Evolutionary conservation across 2,329 filamentous ascomycete genomes (phyloP), one percentile per base, ranked within the genome.

Genomic region (Fusarium sarcochroum): DNA sequence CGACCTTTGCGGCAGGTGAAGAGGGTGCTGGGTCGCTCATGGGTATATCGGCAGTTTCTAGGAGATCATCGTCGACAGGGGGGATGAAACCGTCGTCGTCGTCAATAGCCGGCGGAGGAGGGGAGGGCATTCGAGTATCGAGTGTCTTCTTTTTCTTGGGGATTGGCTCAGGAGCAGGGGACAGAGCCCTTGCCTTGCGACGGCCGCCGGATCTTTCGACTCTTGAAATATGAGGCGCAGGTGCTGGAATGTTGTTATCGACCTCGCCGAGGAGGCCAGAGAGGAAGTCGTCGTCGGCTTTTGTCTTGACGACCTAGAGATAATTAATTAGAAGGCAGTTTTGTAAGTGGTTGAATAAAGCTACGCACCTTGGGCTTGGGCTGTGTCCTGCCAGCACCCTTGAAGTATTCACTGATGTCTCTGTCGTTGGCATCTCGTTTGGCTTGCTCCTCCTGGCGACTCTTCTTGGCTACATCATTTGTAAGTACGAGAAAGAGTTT

Each of bases 361-460:
- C 42, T 30, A 7, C 48, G 60, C 80, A 94, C 93, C 87, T 97
- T 98, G 18, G 91, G 86, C 77, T 98, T 98, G 15, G 90, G 84
- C 58, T 90, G 90, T 50, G 86, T 80, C 69, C 86, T 86, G 62
- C 84, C 83, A 34, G 88, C 87, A 55, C 93, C 93, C 72, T 91
- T 92, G 78, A 99, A 98, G 81, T 97, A 99, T 75, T 97, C 95
- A 80, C 91, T 94, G 77, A 99, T 98, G 72, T 94, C 92, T 75
- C 92, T 92, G 79, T 97, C 94, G 70, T 94, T 93, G 78, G 93
- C 94, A 73, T 97, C 93, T 75, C 91, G 89, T 77, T 93, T 92
- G 60, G 93, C 90, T 68, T 92, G 90, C 60, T 97, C 94, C 71
- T 97, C 93, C 74, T 97, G 93, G 17, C 91, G 91, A 78, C 93